Percentiles rank a stretch among this genome's conserved stretches.
Conservation (phyloP, 2,329 filamentous ascomycete species). For the Penicillium sp. region DNA sequence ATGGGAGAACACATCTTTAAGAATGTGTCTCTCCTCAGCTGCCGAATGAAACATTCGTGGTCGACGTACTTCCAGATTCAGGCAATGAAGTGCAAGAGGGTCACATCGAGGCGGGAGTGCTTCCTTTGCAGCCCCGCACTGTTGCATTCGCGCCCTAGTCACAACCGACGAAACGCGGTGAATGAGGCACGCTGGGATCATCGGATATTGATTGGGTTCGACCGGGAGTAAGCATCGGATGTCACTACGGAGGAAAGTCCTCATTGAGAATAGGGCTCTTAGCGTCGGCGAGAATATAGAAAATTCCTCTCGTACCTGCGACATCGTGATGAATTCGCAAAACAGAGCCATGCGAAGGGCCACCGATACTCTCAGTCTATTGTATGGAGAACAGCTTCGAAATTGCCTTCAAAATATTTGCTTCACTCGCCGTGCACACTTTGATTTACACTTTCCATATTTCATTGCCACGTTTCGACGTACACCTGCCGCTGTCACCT, state of each 20-base stretch:
- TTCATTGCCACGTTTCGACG: not conserved
- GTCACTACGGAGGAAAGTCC: no score
- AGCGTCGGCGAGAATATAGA: no score
- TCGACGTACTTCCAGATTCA: constrained; percentile 12
- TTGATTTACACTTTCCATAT: not conserved
- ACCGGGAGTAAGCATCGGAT: not conserved
- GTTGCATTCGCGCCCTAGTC: not conserved
- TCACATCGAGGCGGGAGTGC: constrained; percentile 17
- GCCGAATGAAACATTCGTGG: not conserved
- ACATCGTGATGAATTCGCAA: not conserved
- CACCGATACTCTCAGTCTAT: not conserved
- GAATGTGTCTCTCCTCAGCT: not conserved
- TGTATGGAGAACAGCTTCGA: no score
- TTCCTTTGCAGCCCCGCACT: not conserved
- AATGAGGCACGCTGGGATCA: not conserved
- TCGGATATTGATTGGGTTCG: constrained; percentile 1
- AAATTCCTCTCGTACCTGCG: not conserved
- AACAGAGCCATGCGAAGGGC: not conserved
- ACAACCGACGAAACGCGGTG: not conserved
- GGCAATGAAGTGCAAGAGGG: constrained; percentile 21
- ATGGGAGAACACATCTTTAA: not conserved
- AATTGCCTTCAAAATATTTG: not conserved
- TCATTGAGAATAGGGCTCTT: not conserved
- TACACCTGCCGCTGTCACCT: not conserved
- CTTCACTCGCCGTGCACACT: no score